Percentiles rank a stretch among this genome's conserved stretches.
phyloP scores from a whole-genome alignment of 345 rosid genomes.

The Nasturtium officinale region DNA sequence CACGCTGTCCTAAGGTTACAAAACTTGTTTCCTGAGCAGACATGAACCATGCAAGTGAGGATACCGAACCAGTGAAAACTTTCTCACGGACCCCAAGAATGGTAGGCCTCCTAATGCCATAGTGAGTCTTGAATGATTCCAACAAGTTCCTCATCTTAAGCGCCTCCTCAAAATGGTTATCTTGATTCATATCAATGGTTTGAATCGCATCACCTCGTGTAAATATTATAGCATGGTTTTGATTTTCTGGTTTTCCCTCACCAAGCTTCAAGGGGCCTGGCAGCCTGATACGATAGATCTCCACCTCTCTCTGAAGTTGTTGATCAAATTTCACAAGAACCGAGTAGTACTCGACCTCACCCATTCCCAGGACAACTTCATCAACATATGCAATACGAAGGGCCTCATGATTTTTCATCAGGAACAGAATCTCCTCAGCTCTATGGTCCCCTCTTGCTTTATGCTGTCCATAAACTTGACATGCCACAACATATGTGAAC shows the following conservation, averaged over 20 bases:
- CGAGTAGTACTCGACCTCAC: constrained; percentile 74
- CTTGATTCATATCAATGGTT: constrained; percentile 99
- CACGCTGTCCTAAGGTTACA: constrained; percentile 97
- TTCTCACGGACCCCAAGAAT: constrained; percentile 96
- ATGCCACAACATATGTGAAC: constrained; percentile 88
- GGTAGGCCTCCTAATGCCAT: constrained; percentile 79
- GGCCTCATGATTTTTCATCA: constrained; percentile 90
- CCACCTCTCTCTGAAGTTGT: constrained; percentile 78
- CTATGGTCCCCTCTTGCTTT: constrained; percentile 86
- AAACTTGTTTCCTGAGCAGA: constrained; percentile 88
- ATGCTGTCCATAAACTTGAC: constrained; percentile 94
- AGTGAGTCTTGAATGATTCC: constrained; percentile 75
- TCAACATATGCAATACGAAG: constrained; percentile 96
- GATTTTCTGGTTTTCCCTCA: constrained; percentile 99
- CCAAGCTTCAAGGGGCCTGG: constrained; percentile 98
- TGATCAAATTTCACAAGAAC: constrained; percentile 94
- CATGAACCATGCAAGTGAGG: constrained; percentile 94
- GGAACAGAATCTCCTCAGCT: constrained; percentile 79
- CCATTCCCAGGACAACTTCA: constrained; percentile 68
- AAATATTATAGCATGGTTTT: constrained; percentile 93
- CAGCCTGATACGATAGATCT: constrained; percentile 85
- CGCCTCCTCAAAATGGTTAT: constrained; percentile 97
- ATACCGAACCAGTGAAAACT: constrained; percentile 94
- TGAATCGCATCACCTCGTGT: constrained; percentile 98
- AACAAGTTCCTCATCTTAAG: constrained; percentile 92